Percentiles rank a stretch among this genome's conserved stretches.
Evolutionary conservation across 306 rosid genomes (phyloP).

Genomic region (Macrotyloma uniflorum): DNA sequence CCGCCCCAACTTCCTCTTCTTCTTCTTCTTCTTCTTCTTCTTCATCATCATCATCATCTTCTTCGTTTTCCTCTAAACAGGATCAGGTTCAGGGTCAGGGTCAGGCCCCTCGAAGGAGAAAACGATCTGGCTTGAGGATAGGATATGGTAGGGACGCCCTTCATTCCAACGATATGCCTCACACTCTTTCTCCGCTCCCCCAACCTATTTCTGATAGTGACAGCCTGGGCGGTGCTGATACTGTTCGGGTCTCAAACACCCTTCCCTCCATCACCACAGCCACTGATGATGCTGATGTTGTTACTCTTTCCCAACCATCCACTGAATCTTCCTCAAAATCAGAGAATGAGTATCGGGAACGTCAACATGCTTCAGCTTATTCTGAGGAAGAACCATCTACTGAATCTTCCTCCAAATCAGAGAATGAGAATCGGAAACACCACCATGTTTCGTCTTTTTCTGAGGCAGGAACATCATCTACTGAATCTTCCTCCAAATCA

Average conservation of each 20-base stretch:
- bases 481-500: constrained; percentile 30
- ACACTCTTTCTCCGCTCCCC: not conserved
- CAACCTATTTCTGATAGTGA: not conserved
- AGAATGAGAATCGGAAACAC: not conserved
- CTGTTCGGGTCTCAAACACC: not conserved
- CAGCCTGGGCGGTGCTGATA: not conserved
- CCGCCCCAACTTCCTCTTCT: not conserved
- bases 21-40: no score
- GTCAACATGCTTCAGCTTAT: not conserved
- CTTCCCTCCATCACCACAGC: not conserved
- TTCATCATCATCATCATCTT: no score
- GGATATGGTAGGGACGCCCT: constrained; percentile 66
- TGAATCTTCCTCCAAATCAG: constrained; percentile 32
- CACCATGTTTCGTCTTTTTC: constrained; percentile 16
- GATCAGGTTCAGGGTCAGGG: constrained; percentile 30
- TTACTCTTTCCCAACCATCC: constrained; percentile 20
- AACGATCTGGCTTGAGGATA: constrained; percentile 67
- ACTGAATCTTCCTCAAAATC: constrained; percentile 28
- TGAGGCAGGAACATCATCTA: not conserved
- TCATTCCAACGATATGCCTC: constrained; percentile 27
- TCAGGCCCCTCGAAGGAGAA: constrained; percentile 54
- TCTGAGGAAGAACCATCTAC: constrained; percentile 19
- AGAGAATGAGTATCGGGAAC: not conserved
- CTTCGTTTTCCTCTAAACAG: constrained; percentile 30
- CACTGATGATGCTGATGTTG: not conserved